Conservation (phyloP, 2,329 filamentous ascomycete species). For the Dothidotthia symphoricarpi region DNA sequence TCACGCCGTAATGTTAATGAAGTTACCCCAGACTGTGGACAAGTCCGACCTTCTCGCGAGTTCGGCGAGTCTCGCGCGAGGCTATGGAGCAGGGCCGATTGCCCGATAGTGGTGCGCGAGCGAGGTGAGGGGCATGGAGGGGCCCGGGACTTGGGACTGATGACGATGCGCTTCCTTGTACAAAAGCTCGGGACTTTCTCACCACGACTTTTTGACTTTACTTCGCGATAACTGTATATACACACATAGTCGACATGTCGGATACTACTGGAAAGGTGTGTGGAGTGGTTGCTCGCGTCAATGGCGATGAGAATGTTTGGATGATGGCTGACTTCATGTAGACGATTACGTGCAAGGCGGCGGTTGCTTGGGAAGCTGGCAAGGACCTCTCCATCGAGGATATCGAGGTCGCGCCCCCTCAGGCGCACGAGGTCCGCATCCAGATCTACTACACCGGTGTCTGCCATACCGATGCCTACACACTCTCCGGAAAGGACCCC, state of each 20-base stretch:
- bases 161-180: too few species aligned
- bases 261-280: conserved; percentile 58
- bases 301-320: too few species aligned
- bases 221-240: conserved; percentile 23
- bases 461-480: conserved; percentile 86
- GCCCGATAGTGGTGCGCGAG: conserved; percentile 22
- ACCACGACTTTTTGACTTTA: conserved; percentile 9
- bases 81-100: too few species aligned
- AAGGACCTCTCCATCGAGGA: conserved; percentile 88
- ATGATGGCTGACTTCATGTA: conserved; percentile 46
- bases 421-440: conserved; percentile 93
- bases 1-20: not conserved
- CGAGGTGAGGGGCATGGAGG: conserved; percentile 30
- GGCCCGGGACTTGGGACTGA: too few species aligned
- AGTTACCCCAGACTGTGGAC: not conserved
- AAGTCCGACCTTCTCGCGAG: conserved; percentile 22
- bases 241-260: conserved; percentile 46
- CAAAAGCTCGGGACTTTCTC: conserved; percentile 28
- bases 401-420: conserved; percentile 84
- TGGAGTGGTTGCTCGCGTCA: conserved; percentile 9
- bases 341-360: conserved; percentile 95
- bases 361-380: conserved; percentile 94
- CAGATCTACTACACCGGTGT: conserved; percentile 97
- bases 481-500: conserved; percentile 76
- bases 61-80: conserved; percentile 29